Evolutionary conservation across 306 rosid genomes (phyloP), one percentile per base, ranked within the genome.

Genomic region (Senna siamea): DNA sequence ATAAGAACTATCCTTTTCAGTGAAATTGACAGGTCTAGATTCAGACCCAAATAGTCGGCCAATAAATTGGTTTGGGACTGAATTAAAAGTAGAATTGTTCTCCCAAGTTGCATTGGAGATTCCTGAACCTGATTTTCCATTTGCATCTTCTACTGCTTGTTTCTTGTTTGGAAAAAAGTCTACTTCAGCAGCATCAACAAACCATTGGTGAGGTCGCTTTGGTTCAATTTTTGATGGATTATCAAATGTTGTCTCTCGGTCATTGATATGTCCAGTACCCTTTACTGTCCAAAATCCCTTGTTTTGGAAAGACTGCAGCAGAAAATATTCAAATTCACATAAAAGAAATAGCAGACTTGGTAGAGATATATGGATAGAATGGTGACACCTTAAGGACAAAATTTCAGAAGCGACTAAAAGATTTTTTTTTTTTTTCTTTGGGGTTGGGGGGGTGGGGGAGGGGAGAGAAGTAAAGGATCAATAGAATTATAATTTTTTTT

Each of bases 191-290:
- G 84, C 61, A 83, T 90, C 96, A 65, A 85, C 79, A 82, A 90
- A 88, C 93, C 97, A 89, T 70, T 82, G 87, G 74, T 81, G 93
- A 58, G 92, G 71, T 35, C 91, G 91, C 86, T 93, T 93, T 19
- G 88, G 73, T 81, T 90, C 90, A 60, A 81, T 69, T 85, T 87
- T 80, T 43, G 97, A 81, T 35, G 89, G 80, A 80, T 73, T 79
- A 70, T 79, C 84, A 56, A 82, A 83, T 52, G 77, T 69, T 48
- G 84, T 80, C 63, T 83, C 89, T 70, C 83, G 69, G 37, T 85
- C 87, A 66, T 74, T 80, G 68, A 78, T 75, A 30, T 76, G 90
- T 38, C 86, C 87, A 10, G 87, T 58, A 46, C 82, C 88, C 85
- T 88, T 89, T 26, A 69, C 77, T 85, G 81, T 80, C 93, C 92